phyloP scores from a whole-genome alignment of 1,139 yeast genomes.

The Magnusiomyces tetraspermus region DNA sequence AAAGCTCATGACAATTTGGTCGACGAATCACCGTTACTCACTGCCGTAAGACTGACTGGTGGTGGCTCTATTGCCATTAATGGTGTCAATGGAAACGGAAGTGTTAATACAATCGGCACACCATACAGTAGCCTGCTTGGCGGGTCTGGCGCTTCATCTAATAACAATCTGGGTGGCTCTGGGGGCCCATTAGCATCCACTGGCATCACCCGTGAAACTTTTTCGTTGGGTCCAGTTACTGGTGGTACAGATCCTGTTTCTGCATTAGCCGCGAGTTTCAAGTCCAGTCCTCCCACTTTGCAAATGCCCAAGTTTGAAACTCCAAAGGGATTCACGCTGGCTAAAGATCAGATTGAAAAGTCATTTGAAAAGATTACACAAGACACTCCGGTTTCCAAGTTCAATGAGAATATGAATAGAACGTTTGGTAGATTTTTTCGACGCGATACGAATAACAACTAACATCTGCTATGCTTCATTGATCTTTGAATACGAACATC shows the following conservation, averaged over 20 bases:
- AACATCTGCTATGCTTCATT: too few species aligned
- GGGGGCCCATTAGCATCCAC: neutral
- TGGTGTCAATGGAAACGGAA: neutral
- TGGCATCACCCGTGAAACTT: neutral
- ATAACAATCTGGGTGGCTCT: neutral
- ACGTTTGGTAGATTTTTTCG: constrained; percentile 52
- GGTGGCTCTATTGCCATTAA: neutral
- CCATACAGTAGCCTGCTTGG: neutral
- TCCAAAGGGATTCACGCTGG: constrained; percentile 16
- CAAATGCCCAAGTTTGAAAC: constrained; percentile 4
- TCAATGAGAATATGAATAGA: constrained; percentile 47
- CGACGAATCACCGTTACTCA: constrained; percentile 40
- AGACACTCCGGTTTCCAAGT: constrained; percentile 45
- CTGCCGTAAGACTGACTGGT: constrained; percentile 18
- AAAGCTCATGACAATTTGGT: constrained; percentile 41
- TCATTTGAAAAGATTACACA: constrained; percentile 44
- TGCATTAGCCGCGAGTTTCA: neutral
- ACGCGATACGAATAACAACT: constrained; percentile 30
- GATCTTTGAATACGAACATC: too few species aligned
- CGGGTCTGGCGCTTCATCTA: neutral
- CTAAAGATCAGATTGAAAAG: constrained; percentile 47
- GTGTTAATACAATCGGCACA: neutral
- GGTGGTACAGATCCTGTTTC: neutral
- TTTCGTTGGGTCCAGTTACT: neutral
- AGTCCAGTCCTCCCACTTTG: constrained; percentile 9